Evolutionary conservation across 805 yeast species (phyloP), one percentile per base, ranked within the genome.

Genomic region (Lipomyces lipofer): DNA sequence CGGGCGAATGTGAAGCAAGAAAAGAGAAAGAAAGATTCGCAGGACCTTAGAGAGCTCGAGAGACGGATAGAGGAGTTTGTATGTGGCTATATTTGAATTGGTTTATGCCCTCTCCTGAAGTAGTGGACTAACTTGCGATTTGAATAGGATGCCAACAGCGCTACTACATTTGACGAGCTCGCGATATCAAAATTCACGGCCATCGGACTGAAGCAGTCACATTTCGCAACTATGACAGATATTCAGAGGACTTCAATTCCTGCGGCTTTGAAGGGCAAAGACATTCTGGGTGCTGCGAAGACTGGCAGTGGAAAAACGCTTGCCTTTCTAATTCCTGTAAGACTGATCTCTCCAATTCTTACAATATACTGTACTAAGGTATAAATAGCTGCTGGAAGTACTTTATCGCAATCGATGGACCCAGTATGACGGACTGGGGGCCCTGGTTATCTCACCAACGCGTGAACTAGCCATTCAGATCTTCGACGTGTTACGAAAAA

Each of bases 281-380:
- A 90, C 72, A 69, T 91, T 2, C 75, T 91, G 63, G 96, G 89
- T 10, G 91, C 96, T 19, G 97, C 97, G 19, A 81, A 82, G 63
- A 90, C 97, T 0, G 92, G 92, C 2, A 86, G 95, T 2, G 97
- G 97, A 21, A 90, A 90, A 66, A 90, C 97, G 0, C 71, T 90
- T 54, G 91, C 96, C 9, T 90, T 91, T 64, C 73, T 90, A 61
- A 77, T 90, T 43, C 97, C 97, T 0, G 78, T 87, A 13, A 71
- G 91, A 7, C 29, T 17, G 7, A 12, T 7, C 21, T 22, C 17
- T 4, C 21, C 21, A 13, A 17, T 19, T 25, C n/a, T 3, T 24
- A 5, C 21, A 24, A n/a, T 46, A 33, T 10, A 22, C 7, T 21
- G 24, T 15, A 43, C 19, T 13, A 38, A 21, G 28, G n/a, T 36